Percentiles rank a stretch among this genome's conserved stretches.
These are phyloP conservation scores for Zygoascus bituminiphila DNA, from an alignment of 805 yeast species.

Conservation along the genomic window DNA sequence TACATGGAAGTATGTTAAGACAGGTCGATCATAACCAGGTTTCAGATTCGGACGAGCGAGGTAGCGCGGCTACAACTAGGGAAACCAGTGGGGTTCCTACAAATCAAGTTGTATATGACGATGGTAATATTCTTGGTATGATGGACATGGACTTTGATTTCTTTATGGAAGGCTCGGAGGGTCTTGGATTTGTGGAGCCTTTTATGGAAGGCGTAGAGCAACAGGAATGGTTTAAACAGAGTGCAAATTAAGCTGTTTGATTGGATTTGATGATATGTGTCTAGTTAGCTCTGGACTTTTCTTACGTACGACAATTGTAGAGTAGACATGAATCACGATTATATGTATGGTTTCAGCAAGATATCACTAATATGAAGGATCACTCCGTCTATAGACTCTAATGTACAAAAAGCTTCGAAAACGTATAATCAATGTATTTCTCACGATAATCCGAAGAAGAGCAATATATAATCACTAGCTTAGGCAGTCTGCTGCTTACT, in stretches of 20 bases:
- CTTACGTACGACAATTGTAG: too few species aligned
- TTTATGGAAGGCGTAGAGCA: constrained; percentile 24
- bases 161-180: constrained; percentile 25
- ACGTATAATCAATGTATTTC: too few species aligned
- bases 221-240: constrained; percentile 6
- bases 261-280: too few species aligned
- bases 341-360: too few species aligned
- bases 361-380: too few species aligned
- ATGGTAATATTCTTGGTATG: constrained; percentile 12
- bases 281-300: too few species aligned
- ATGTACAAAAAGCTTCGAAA: too few species aligned
- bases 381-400: too few species aligned
- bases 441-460: too few species aligned
- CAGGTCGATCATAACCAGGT: neutral
- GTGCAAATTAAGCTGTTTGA: too few species aligned
- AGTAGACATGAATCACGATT: too few species aligned
- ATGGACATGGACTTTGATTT: constrained; percentile 23
- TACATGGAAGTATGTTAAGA: neutral
- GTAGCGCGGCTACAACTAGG: neutral
- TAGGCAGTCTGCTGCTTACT: neutral
- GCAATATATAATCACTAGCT: too few species aligned
- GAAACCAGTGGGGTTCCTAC: neutral
- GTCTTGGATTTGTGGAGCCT: constrained; percentile 24
- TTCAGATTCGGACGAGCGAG: neutral
- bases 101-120: neutral